Evolutionary conservation across 164 flowering plant species (phyloP).

Genomic region (Amborella trichopoda): DNA sequence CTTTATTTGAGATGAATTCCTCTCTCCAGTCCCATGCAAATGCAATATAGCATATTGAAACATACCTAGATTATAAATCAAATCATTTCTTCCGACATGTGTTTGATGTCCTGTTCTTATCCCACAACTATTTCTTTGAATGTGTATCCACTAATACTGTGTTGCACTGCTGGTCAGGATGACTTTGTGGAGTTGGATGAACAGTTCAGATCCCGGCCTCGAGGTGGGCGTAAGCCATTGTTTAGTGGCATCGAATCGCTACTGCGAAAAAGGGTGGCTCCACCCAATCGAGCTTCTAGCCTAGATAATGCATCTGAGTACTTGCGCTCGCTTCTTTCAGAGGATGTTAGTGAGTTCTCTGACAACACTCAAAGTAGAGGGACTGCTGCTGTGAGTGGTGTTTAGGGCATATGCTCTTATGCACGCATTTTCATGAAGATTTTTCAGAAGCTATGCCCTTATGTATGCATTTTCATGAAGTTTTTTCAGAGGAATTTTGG

Average conservation of each 20-base stretch:
- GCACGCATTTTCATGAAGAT: too few species aligned
- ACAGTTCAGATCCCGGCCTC: slow-evolving; percentile 38
- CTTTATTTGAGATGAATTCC: neutral
- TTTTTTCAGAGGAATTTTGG: too few species aligned
- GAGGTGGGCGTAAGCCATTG: slow-evolving; percentile 68
- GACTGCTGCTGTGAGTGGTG: too few species aligned
- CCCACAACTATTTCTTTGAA: neutral
- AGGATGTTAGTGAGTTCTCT: too few species aligned
- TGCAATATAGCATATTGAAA: neutral
- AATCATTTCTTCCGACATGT: neutral
- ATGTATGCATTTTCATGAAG: too few species aligned
- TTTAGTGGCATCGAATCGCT: slow-evolving; percentile 34
- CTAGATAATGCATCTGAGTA: slow-evolving; percentile 12
- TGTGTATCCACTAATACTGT: too few species aligned
- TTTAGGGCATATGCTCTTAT: too few species aligned
- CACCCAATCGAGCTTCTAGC: slow-evolving; percentile 14
- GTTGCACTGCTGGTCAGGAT: slow-evolving; percentile 4
- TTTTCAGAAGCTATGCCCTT: too few species aligned
- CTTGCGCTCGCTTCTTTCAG: slow-evolving; percentile 19
- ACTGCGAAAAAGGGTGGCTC: slow-evolving; percentile 50
- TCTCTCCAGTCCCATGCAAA: neutral
- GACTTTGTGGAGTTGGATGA: slow-evolving; percentile 42
- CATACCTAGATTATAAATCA: neutral
- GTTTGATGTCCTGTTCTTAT: neutral
- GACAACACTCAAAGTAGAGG: too few species aligned